phyloP scores from a whole-genome alignment of 139 green algal species.

The Edaphochlamys debaryana region DNA sequence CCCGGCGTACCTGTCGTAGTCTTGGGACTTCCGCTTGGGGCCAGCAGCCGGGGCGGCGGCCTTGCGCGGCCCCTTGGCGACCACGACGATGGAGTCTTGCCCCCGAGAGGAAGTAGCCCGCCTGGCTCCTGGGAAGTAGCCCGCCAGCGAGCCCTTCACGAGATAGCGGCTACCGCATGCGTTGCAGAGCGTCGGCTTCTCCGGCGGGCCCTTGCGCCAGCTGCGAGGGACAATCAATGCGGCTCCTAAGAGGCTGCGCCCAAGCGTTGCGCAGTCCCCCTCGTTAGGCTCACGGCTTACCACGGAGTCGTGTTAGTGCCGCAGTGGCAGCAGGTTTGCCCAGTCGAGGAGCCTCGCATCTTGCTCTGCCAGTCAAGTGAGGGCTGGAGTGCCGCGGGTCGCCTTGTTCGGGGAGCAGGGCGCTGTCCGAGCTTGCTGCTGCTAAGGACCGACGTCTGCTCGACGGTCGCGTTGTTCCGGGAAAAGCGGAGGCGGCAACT shows the following conservation, averaged over 20 bases:
- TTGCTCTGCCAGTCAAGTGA: neutral
- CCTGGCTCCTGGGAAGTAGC: slow-evolving; percentile 36
- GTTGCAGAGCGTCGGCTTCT: slow-evolving; percentile 57
- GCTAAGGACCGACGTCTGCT: too few species aligned
- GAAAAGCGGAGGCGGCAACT: too few species aligned
- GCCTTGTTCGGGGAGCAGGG: too few species aligned
- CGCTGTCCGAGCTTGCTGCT: too few species aligned
- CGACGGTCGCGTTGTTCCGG: too few species aligned
- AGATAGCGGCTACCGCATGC: slow-evolving; percentile 53
- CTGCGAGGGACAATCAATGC: too few species aligned
- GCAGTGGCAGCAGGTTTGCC: slow-evolving; percentile 21
- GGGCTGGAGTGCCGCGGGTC: too few species aligned
- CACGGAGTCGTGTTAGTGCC: slow-evolving; percentile 15
- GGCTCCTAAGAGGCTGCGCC: too few species aligned
- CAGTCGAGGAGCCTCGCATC: neutral
- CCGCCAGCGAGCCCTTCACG: slow-evolving; percentile 41
- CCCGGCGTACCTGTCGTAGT: slow-evolving; percentile 2
- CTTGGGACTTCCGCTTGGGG: slow-evolving; percentile 13
- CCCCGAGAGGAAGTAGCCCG: neutral
- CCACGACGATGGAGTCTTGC: neutral
- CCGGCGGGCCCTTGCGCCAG: slow-evolving; percentile 41
- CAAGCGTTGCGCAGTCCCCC: too few species aligned
- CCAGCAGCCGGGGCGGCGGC: neutral
- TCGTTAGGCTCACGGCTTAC: too few species aligned
- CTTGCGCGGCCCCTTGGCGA: slow-evolving; percentile 7